phyloP scores from a whole-genome alignment of 257 asterid species.

The Lycium barbarum region DNA sequence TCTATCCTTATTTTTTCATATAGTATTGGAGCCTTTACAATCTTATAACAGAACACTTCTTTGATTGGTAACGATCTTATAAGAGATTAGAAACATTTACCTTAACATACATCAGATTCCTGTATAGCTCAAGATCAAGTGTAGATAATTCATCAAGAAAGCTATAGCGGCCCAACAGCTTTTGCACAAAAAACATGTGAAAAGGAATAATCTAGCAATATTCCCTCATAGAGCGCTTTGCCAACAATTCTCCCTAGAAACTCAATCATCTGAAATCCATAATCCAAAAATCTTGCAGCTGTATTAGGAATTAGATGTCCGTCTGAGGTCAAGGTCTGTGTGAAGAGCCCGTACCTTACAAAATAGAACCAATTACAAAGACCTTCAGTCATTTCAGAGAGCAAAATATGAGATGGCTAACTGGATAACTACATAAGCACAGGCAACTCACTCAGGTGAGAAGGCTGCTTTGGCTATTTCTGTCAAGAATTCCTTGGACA shows the following conservation, averaged over 20 bases:
- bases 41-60: neutral
- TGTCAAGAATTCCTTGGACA: conserved; percentile 94
- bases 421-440: conserved; percentile 26
- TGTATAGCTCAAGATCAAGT: conserved; percentile 92
- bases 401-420: neutral
- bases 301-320: conserved; percentile 84
- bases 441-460: conserved; percentile 80
- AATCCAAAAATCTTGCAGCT: conserved; percentile 84
- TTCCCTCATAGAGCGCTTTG: conserved; percentile 96
- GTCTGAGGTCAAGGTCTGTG: conserved; percentile 85
- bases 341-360: conserved; percentile 85
- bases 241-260: conserved; percentile 94
- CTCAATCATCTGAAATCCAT: conserved; percentile 87
- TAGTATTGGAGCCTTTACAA: neutral
- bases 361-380: conserved; percentile 30
- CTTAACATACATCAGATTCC: conserved; percentile 92
- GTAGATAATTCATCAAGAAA: conserved; percentile 93
- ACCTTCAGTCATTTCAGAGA: conserved; percentile 35
- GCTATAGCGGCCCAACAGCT: conserved; percentile 94
- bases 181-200: conserved; percentile 96
- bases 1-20: neutral
- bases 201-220: conserved; percentile 84
- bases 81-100: conserved; percentile 50
- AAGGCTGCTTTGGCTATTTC: conserved; percentile 85
- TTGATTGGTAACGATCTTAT: neutral